Evolutionary conservation across 164 flowering plant genomes (phyloP).

Genomic region (Vitis labrusca): DNA sequence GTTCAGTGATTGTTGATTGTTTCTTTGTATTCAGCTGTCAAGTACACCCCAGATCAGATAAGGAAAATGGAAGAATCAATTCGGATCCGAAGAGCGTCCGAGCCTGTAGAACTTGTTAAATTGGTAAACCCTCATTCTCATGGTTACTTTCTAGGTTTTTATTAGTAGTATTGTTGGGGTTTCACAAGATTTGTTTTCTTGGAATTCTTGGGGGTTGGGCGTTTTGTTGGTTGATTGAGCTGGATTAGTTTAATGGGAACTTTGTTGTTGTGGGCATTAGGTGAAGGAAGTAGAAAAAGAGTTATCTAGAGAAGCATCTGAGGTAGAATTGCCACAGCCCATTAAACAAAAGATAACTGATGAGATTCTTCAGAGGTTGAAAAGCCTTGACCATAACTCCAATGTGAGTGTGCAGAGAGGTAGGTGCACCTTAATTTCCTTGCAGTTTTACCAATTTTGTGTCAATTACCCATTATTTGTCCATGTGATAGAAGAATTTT

Average conservation of each 20-base stretch:
- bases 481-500: too few relatives aligned
- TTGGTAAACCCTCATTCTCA: slow-evolving; percentile 44
- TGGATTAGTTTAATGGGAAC: slow-evolving; percentile 3
- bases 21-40: slow-evolving; percentile 37
- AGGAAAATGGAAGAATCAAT: slow-evolving; percentile 84
- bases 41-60: slow-evolving; percentile 77
- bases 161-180: background rate
- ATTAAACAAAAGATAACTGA: slow-evolving; percentile 61
- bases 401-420: slow-evolving; percentile 60
- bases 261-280: slow-evolving; percentile 29
- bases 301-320: slow-evolving; percentile 27
- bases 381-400: slow-evolving; percentile 40
- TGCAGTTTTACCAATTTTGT: background rate
- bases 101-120: slow-evolving; percentile 67
- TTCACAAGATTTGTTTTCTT: background rate
- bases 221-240: background rate
- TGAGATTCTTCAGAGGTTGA: slow-evolving; percentile 62
- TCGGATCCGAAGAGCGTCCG: slow-evolving; percentile 58
- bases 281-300: slow-evolving; percentile 47
- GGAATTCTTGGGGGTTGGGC: background rate
- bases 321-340: slow-evolving; percentile 36
- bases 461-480: background rate
- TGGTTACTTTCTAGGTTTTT: slow-evolving; percentile 1
- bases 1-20: slow-evolving; percentile 2
- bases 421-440: slow-evolving; percentile 26